Evolutionary conservation across 2,329 filamentous ascomycete species (phyloP), one percentile per base, ranked within the genome.

Genomic region (Colletotrichum sp.): DNA sequence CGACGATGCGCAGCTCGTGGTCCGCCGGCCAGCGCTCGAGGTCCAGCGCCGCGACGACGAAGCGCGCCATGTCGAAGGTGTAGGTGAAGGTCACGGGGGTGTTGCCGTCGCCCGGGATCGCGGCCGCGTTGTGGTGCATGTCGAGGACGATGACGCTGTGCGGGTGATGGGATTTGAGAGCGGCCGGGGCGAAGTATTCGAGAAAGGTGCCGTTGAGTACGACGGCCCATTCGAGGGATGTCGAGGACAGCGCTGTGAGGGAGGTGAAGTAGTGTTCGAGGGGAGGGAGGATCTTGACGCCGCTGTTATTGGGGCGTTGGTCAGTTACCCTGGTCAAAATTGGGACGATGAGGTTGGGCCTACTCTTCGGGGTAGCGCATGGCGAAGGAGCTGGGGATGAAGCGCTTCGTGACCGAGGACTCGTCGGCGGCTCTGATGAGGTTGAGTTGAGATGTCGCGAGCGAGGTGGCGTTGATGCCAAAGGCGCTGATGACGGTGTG

Each of bases 71-170:
- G 79, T 91, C 89, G 8, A 81, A 81, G 4, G 85, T 88, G 78
- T 90, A 87, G 0, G 88, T 90, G 80, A 89, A 87, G 8, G 84
- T 80, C 24, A 88, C 82, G 5, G 80, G 80, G 12, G 80, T 83
- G 26, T 87, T 82, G 0, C 90, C 90, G 36, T 86, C 82, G 0
- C 88, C 89, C 0, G 89, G 89, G 30, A 90, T 86, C 15, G 85
- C 87, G 2, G 89, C 89, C 5, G 81, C 81, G 13, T 86, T 85
- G 76, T 84, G 83, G 6, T 79, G 69, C 16, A 90, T 84, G 79
- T 90, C 87, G 26, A 90, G 77, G 5, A 86, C 83, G 26, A 88
- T 84, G 1, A 84, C 81, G 68, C 83, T 82, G 5, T 83, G 85
- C 5, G 81, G 71, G 67, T 89, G 77, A 76, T 88, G 80, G 2